Percentiles rank a stretch among this genome's conserved stretches.
phyloP scores from a whole-genome alignment of 352 stramenopile species.

The Globisporangium uncinulatum region DNA sequence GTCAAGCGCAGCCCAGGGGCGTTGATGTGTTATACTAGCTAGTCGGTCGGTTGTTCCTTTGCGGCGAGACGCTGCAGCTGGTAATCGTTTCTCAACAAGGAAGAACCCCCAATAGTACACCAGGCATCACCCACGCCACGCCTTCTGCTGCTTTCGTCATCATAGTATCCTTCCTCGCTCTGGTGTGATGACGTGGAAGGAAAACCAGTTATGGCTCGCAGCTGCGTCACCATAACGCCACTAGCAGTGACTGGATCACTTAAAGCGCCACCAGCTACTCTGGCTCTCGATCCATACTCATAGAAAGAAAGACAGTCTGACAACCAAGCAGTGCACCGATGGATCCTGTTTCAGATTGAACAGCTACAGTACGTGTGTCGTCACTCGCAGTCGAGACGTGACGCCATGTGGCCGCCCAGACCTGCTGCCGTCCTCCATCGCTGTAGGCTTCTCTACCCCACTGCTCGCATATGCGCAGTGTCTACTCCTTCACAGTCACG shows the following conservation, averaged over 20 bases:
- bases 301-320: no score
- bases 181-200: no score
- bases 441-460: not conserved
- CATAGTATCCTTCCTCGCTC: not conserved
- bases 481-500: constrained; percentile 83
- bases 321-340: not conserved
- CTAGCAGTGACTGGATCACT: no score
- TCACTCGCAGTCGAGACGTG: no score
- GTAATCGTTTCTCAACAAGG: constrained; percentile 33
- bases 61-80: constrained; percentile 16
- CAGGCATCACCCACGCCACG: constrained; percentile 33
- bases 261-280: not conserved
- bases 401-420: no score
- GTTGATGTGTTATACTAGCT: constrained; percentile 23
- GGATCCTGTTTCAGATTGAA: not conserved
- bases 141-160: not conserved
- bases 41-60: constrained; percentile 10
- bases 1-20: constrained; percentile 6
- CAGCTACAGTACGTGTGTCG: no score
- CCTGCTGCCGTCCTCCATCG: constrained; percentile 6
- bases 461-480: not conserved
- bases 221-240: no score
- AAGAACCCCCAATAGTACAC: constrained; percentile 55
- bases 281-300: no score
- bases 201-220: no score